phyloP scores from a whole-genome alignment of 179 eudicot species.

The Vitellaria paradoxa region DNA sequence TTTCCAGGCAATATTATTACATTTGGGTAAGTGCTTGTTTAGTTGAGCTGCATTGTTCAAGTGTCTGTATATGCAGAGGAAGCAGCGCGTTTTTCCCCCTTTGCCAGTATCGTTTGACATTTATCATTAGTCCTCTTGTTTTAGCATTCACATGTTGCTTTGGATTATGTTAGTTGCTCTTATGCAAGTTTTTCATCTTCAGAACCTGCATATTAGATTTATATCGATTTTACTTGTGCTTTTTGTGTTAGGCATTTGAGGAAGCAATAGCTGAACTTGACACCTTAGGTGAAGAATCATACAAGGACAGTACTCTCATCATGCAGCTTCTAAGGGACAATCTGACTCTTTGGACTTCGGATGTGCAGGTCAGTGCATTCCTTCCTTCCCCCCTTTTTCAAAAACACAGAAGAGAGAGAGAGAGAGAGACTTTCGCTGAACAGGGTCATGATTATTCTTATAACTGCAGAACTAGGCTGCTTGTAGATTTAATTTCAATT shows the following conservation, averaged over 20 bases:
- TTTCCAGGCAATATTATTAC: no score
- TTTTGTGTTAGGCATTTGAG: constrained; percentile 55
- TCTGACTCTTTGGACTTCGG: constrained; percentile 81
- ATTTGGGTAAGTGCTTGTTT: no score
- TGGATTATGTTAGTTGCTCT: no score
- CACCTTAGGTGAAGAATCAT: constrained; percentile 75
- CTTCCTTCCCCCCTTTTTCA: neutral
- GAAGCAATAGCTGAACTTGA: constrained; percentile 78
- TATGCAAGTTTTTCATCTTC: neutral
- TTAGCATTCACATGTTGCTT: no score
- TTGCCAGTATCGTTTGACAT: no score
- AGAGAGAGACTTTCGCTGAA: no score
- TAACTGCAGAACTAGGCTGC: neutral
- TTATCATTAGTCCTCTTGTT: no score
- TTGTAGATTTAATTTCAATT: neutral
- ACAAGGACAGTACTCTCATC: constrained; percentile 78
- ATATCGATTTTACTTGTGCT: neutral
- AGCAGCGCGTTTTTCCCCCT: no score
- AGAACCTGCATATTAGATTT: neutral
- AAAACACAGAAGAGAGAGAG: no score
- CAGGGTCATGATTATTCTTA: neutral
- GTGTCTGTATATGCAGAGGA: no score
- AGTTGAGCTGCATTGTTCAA: no score
- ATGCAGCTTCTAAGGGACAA: constrained; percentile 86
- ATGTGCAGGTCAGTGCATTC: constrained; percentile 41